Percentiles rank a stretch among this genome's conserved stretches.
Conservation (phyloP, 2,329 filamentous ascomycete species). For the Didymella pinodella region DNA sequence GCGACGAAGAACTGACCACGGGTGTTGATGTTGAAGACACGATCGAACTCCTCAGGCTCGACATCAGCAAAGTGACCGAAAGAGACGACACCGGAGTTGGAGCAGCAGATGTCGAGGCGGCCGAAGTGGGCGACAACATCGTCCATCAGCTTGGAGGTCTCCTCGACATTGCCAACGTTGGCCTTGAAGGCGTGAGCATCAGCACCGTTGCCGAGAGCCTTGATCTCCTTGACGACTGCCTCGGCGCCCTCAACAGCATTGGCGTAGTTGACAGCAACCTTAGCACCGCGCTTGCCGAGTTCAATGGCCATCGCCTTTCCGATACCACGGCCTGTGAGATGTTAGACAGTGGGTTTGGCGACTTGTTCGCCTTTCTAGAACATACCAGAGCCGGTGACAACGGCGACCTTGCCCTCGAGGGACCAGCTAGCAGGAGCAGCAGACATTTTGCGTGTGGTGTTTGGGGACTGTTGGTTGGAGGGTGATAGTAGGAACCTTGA, state of each 20-base stretch:
- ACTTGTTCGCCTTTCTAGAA: neutral
- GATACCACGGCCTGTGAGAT: constrained; percentile 65
- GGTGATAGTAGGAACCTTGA: constrained; percentile 15
- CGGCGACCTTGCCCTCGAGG: constrained; percentile 63
- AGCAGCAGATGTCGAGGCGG: constrained; percentile 73
- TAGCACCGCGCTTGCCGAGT: constrained; percentile 70
- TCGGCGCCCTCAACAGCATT: constrained; percentile 71
- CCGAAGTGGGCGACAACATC: constrained; percentile 70
- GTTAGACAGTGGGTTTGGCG: constrained; percentile 18
- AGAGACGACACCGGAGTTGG: constrained; percentile 68
- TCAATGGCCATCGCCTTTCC: constrained; percentile 72
- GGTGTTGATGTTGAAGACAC: constrained; percentile 68
- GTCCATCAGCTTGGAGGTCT: constrained; percentile 70
- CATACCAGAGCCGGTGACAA: constrained; percentile 62
- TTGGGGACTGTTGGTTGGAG: constrained; percentile 25
- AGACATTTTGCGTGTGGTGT: constrained; percentile 48
- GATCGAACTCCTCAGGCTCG: constrained; percentile 64
- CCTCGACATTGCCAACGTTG: constrained; percentile 69
- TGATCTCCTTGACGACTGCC: constrained; percentile 71
- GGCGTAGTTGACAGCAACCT: constrained; percentile 73
- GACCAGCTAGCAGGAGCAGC: constrained; percentile 57
- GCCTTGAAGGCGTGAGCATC: constrained; percentile 72
- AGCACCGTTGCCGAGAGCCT: constrained; percentile 65
- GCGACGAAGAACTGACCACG: constrained; percentile 71
- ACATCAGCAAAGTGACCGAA: constrained; percentile 64